Base-by-base conservation (phyloP, 108 stramenopile species). In the Pseudonitzschia pungens region DNA sequence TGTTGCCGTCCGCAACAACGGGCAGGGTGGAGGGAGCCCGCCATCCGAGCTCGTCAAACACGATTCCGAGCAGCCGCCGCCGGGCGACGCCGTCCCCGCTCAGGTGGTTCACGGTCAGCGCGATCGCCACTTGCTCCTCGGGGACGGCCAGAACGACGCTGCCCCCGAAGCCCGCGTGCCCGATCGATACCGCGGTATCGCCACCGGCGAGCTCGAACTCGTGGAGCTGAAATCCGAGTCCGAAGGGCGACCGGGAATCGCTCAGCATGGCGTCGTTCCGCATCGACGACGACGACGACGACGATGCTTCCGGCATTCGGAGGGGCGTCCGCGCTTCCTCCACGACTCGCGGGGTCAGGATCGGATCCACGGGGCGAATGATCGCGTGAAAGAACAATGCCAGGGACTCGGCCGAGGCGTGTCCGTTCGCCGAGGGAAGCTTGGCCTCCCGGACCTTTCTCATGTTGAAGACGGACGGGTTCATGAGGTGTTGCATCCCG, bases 91-190 rank as follows among this genome's bases (percentile, higher is more conserved):
- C 6, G 57, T 58, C 57, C 4, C 9, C 5, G 14, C 57, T 58
- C 29, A 58, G 57, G 27, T 31, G 57, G 14, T 58, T 58, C 57
- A 58, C 27, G 9, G 57, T 58, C 29, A 58, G 29, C 4, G 57
- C 27, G 5, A 58, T 24, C 0, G 27, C 57, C 6, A 27, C 29
- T 27, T 27, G 57, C 27, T 58, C 57, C 27, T 58, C 57, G 12
- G 57, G 57, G 29, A 58, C 27, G 14, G 57, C 57, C 29, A 58
- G 27, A 14, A 58, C 80, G 22, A 81, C 75, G 20, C 68, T 69
- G 8, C 80, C 80, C 56, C 80, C 80, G 36, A 81, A 22, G 16
- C 80, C 80, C 11, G 75, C 62, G 72, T 81, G 80, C 3, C 80
- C 80, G 29, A 81, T 32, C 16, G 72, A 74, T 0, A 43, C 43